These are phyloP conservation scores for Candolleomyces eurysporus DNA, from an alignment of 768 basidiomycete genomes.

Conservation along the genomic window DNA sequence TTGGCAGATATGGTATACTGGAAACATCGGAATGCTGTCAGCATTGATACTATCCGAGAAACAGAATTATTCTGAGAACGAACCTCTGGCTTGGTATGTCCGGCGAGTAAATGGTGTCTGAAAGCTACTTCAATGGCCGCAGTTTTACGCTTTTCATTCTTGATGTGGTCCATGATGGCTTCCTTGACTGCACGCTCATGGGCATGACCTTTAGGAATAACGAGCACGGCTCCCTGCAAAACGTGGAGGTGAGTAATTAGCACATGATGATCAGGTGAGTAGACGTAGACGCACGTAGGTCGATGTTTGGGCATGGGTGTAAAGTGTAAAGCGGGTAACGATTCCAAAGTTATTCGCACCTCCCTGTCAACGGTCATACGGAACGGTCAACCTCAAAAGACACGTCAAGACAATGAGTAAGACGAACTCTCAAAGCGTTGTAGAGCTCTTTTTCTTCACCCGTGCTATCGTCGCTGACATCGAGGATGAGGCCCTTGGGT, in stretches of 20 bases:
- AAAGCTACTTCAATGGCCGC: constrained; percentile 41
- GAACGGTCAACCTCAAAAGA: neutral
- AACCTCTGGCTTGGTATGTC: constrained; percentile 25
- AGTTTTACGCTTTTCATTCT: constrained; percentile 39
- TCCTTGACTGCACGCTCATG: constrained; percentile 37
- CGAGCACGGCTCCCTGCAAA: neutral
- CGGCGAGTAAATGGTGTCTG: constrained; percentile 40
- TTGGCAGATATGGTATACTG: constrained; percentile 46
- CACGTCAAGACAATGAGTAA: neutral
- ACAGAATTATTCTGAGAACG: no score
- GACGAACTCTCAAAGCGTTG: neutral
- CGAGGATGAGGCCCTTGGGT: constrained; percentile 20
- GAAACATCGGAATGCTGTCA: constrained; percentile 37
- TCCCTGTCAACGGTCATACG: constrained; percentile 34
- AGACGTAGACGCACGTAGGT: constrained; percentile 50
- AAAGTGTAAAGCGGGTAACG: constrained; percentile 55
- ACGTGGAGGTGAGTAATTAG: neutral
- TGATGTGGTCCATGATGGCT: constrained; percentile 21
- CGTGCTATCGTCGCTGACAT: neutral
- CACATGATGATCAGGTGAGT: neutral
- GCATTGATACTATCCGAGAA: no score
- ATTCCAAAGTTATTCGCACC: constrained; percentile 67
- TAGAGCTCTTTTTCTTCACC: neutral
- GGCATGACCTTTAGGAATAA: constrained; percentile 27
- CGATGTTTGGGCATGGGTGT: constrained; percentile 48